Conservation (phyloP, 768 basidiomycete genomes). For the Kwoniella heveanensis region DNA sequence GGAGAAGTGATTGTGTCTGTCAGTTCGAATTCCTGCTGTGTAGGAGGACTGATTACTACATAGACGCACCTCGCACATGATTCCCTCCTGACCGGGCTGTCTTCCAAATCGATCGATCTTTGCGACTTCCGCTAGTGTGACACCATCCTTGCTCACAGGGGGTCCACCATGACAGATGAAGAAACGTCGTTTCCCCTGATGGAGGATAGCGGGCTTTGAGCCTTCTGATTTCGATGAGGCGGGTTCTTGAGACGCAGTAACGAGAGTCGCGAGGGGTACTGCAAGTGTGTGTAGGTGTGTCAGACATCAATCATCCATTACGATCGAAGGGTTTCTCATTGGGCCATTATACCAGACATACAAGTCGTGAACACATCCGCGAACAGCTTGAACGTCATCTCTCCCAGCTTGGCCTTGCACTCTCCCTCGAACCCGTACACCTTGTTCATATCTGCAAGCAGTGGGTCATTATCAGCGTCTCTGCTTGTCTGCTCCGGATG, state of each 20-base stretch:
- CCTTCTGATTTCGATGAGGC: conserved; percentile 58
- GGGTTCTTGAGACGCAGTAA: conserved; percentile 67
- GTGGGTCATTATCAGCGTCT: too few species aligned
- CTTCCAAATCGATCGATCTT: conserved; percentile 81
- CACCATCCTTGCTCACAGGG: conserved; percentile 88
- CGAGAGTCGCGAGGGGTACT: conserved; percentile 84
- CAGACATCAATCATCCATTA: neutral
- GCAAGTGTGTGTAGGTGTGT: neutral
- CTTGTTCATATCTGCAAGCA: conserved; percentile 88
- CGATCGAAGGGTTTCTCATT: conserved; percentile 2
- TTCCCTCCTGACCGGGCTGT: conserved; percentile 90
- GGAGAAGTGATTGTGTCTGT: too few species aligned
- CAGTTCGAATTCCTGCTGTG: too few species aligned
- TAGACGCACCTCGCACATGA: conserved; percentile 76
- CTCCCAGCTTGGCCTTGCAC: conserved; percentile 93
- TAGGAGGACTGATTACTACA: too few species aligned
- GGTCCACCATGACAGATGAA: conserved; percentile 91
- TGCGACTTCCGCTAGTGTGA: conserved; percentile 90
- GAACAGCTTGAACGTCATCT: conserved; percentile 94
- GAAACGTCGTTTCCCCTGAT: conserved; percentile 77
- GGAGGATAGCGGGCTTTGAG: conserved; percentile 68
- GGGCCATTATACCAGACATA: conserved; percentile 58
- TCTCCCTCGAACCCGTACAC: conserved; percentile 66
- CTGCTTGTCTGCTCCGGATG: too few species aligned
- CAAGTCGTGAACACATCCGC: conserved; percentile 88